These are phyloP conservation scores for Leccinum broughii DNA, from an alignment of 768 basidiomycete genomes.

Conservation along the genomic window DNA sequence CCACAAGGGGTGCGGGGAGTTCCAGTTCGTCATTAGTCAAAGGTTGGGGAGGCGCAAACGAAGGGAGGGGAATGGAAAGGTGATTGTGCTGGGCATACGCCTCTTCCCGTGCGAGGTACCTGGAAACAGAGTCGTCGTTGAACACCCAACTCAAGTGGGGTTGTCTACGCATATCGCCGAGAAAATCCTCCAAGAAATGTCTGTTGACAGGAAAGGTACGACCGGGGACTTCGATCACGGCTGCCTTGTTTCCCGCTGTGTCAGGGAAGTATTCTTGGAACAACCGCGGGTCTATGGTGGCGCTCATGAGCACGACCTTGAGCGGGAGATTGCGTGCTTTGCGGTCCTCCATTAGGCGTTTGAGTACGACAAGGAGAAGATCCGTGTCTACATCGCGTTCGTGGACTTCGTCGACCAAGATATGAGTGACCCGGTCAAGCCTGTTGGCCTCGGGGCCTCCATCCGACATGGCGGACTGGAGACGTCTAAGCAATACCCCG, in stretches of 20 bases:
- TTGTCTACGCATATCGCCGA: constrained; percentile 47
- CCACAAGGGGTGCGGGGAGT: constrained; percentile 78
- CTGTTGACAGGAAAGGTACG: constrained; percentile 87
- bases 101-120: constrained; percentile 68
- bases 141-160: constrained; percentile 62
- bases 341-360: constrained; percentile 76
- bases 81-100: constrained; percentile 16
- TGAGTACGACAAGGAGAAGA: constrained; percentile 83
- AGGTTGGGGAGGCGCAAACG: constrained; percentile 11
- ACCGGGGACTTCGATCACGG: constrained; percentile 83
- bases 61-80: neutral
- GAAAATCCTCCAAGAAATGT: constrained; percentile 76
- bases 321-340: constrained; percentile 67
- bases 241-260: constrained; percentile 55
- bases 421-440: constrained; percentile 83
- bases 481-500: constrained; percentile 82
- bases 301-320: constrained; percentile 93
- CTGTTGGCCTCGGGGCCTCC: constrained; percentile 31
- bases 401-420: constrained; percentile 95
- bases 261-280: constrained; percentile 89
- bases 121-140: constrained; percentile 63
- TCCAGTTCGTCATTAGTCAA: constrained; percentile 61
- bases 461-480: constrained; percentile 71
- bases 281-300: constrained; percentile 87
- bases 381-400: constrained; percentile 95